Evolutionary conservation across 2,329 filamentous ascomycete genomes (phyloP), one percentile per base, ranked within the genome.

Genomic region (Cadophora sp.): DNA sequence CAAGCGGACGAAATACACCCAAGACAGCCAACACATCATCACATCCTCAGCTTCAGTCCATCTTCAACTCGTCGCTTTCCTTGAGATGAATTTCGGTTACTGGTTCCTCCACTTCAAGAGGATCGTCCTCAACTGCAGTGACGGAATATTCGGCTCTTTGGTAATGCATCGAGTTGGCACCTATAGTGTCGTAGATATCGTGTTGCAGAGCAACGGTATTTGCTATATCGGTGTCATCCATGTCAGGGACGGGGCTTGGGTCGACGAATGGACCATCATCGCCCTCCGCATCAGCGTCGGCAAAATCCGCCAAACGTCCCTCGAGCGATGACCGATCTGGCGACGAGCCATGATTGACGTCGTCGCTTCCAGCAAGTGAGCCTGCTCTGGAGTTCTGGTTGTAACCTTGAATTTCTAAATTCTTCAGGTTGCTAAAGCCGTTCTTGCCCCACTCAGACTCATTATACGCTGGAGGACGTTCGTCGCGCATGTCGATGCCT

Each of bases 51-150:
- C 71, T 69, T 70, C 64, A 74, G 48, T 73, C 70, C 34, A 73
- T 60, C 60, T 76, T 76, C 66, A 76, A 64, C 3, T 71, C 76
- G 48, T 76, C 76, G 50, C 72, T 70, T 14, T 77, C 76, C 53
- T 73, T 73, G 26, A 79, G 67, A 70, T 78, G 77, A 53, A 79
- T 78, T 62, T 78, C 76, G 7, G 74, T 70, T 1, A 75, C 73
- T 16, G 74, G 71, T 27, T 73, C 74, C 34, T 77, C 77, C 14
- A 69, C 65, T 26, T 74, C 74, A 3, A 75, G 69, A 14, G 61
- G 51, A 26, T 71, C 70, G 9, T 70, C 67, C 2, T 67, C 66
- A 7, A 40, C 61, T 55, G 63, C 59, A 19, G 58, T 63, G 29
- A 72, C 67, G 22, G 72, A 61, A 48, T 51, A 72, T 59, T 64